phyloP scores from a whole-genome alignment of 371 early-diverging fungal genomes.

The Rhizopus sp. region DNA sequence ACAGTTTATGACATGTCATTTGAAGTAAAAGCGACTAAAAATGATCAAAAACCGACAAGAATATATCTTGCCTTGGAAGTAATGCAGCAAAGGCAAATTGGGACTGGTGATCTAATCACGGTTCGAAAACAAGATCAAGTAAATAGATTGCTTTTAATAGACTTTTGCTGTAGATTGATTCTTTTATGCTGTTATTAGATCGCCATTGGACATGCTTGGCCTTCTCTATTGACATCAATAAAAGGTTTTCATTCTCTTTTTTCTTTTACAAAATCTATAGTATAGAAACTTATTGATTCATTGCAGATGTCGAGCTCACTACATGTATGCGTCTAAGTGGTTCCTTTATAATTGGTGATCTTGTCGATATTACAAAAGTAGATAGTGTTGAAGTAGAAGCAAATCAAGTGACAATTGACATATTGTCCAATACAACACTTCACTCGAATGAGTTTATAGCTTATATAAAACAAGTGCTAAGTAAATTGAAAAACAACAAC shows the following conservation, averaged over 20 bases:
- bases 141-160: not conserved
- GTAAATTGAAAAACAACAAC: constrained; percentile 9
- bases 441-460: constrained; percentile 9
- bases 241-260: constrained; percentile 6
- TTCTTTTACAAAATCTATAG: not conserved
- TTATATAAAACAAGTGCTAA: constrained; percentile 24
- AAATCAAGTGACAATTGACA: constrained; percentile 10
- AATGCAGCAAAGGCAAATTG: constrained; percentile 46
- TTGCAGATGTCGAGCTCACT: constrained; percentile 24
- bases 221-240: constrained; percentile 15
- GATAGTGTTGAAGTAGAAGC: constrained; percentile 12
- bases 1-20: constrained; percentile 9
- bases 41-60: constrained; percentile 17
- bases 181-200: constrained; percentile 4
- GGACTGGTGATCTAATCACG: constrained; percentile 59
- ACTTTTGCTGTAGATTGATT: too few species aligned
- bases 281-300: not conserved
- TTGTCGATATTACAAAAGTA: constrained; percentile 12
- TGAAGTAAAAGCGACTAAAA: constrained; percentile 20
- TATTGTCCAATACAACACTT: constrained; percentile 15
- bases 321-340: constrained; percentile 18
- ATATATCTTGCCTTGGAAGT: constrained; percentile 49
- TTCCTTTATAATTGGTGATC: constrained; percentile 20
- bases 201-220: constrained; percentile 26
- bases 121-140: constrained; percentile 27